Evolutionary conservation across 1,284 basidiomycete species (phyloP).

Genomic region (Leccinum pallidistipes): DNA sequence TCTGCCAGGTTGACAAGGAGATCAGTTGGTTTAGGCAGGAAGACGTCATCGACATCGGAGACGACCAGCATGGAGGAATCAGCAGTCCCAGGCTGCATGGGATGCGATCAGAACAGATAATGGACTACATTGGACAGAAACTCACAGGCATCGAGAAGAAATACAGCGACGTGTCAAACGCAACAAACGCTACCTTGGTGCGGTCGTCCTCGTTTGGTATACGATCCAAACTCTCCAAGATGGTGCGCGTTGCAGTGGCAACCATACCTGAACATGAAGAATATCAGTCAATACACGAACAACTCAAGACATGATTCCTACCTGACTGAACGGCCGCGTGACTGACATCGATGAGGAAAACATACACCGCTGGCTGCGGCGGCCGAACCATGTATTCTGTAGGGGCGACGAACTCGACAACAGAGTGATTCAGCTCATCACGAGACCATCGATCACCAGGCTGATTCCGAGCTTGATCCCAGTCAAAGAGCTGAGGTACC

Average conservation of each 20-base stretch:
- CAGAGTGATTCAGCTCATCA: constrained; percentile 90
- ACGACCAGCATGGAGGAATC: constrained; percentile 97
- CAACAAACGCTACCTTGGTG: constrained; percentile 92
- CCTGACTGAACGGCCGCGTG: constrained; percentile 88
- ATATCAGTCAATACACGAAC: not conserved
- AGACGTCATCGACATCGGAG: constrained; percentile 95
- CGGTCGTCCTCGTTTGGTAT: constrained; percentile 94
- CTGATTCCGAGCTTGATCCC: constrained; percentile 93
- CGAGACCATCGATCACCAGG: constrained; percentile 95
- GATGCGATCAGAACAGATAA: not conserved
- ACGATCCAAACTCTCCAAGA: constrained; percentile 92
- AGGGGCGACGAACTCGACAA: constrained; percentile 96
- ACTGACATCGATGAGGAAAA: constrained; percentile 97
- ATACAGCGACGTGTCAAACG: constrained; percentile 91
- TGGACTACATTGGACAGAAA: constrained; percentile 13
- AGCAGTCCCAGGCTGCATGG: constrained; percentile 66
- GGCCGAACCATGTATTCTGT: constrained; percentile 99
- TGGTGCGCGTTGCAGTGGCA: constrained; percentile 93
- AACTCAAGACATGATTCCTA: constrained; percentile 28
- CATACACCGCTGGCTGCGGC: constrained; percentile 95
- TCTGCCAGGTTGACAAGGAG: constrained; percentile 74
- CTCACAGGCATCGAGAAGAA: constrained; percentile 91
- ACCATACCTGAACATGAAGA: constrained; percentile 77
- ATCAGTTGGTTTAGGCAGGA: constrained; percentile 95
- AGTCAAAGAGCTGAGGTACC: constrained; percentile 98